These are phyloP conservation scores for Sporothrix euskadiensis DNA, from an alignment of 2,329 filamentous ascomycete genomes.

Conservation along the genomic window DNA sequence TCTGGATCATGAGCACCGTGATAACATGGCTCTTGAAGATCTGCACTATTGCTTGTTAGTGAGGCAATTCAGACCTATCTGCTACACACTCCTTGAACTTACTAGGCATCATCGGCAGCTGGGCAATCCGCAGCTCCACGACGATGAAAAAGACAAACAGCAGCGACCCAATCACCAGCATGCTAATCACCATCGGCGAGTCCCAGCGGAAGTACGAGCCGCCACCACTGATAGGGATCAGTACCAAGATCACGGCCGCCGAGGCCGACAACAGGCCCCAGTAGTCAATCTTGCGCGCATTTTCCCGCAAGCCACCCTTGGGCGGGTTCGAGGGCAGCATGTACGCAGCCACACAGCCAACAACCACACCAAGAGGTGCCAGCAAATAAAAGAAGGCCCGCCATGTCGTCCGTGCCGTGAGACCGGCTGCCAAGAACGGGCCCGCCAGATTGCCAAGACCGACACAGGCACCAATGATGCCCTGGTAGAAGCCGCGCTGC, in stretches of 20 bases:
- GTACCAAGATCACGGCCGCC: slow-evolving; percentile 57
- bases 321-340: slow-evolving; percentile 51
- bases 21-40: slow-evolving; percentile 29
- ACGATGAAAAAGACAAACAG: slow-evolving; percentile 28
- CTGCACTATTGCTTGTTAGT: slow-evolving; percentile 17
- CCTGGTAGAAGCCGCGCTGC: slow-evolving; percentile 58
- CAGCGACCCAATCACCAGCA: slow-evolving; percentile 45
- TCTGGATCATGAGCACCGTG: slow-evolving; percentile 29
- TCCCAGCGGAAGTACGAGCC: slow-evolving; percentile 58
- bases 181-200: slow-evolving; percentile 60
- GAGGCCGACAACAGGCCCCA: slow-evolving; percentile 57
- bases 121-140: slow-evolving; percentile 29
- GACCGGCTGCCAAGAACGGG: slow-evolving; percentile 47
- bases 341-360: slow-evolving; percentile 48
- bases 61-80: not conserved
- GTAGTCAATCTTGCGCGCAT: slow-evolving; percentile 59
- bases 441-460: slow-evolving; percentile 47
- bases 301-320: slow-evolving; percentile 46
- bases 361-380: slow-evolving; percentile 50
- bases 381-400: slow-evolving; percentile 50
- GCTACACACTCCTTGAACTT: not conserved
- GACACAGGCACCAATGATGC: slow-evolving; percentile 45
- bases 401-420: slow-evolving; percentile 45
- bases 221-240: slow-evolving; percentile 62
- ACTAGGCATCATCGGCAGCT: slow-evolving; percentile 33